A percentile compares a stretch with the other conserved stretches of the same genome.
phyloP scores from a whole-genome alignment of 305 asterid genomes.

The Fraxinus baroniana region DNA sequence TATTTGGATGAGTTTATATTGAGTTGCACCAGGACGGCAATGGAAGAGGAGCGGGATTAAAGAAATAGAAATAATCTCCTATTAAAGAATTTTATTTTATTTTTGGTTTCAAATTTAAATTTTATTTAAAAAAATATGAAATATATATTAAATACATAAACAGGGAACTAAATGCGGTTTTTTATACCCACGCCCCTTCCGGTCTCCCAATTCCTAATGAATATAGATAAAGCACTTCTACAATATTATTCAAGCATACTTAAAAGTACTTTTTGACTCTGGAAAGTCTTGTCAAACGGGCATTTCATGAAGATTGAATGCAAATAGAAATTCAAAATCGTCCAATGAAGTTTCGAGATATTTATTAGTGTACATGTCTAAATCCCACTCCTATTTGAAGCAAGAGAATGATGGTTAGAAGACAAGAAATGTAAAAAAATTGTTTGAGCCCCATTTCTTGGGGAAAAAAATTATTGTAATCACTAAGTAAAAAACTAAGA shows the following conservation, averaged over 20 bases:
- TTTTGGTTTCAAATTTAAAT: not conserved
- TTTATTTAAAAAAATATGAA: too few relatives aligned
- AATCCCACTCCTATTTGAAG: not conserved
- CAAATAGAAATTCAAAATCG: not conserved
- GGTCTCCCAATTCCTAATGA: not conserved
- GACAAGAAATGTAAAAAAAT: not conserved
- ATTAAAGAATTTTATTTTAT: not conserved
- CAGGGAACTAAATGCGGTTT: not conserved
- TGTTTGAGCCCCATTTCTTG: not conserved
- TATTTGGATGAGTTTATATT: not conserved
- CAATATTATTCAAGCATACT: not conserved
- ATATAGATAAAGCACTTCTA: not conserved
- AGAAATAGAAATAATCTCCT: not conserved
- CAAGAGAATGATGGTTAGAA: not conserved
- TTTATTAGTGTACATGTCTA: not conserved
- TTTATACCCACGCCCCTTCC: not conserved
- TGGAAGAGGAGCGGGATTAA: not conserved
- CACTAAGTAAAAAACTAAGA: too few relatives aligned
- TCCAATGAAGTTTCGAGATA: not conserved
- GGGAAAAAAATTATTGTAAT: too few relatives aligned
- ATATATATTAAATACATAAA: too few relatives aligned
- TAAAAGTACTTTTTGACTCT: not conserved
- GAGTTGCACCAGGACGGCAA: not conserved
- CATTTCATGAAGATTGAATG: not conserved
- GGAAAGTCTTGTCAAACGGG: not conserved